Percentiles rank a stretch among this genome's conserved stretches.
phyloP scores from a whole-genome alignment of 805 yeast genomes.

The Candida cerambycidarum region DNA sequence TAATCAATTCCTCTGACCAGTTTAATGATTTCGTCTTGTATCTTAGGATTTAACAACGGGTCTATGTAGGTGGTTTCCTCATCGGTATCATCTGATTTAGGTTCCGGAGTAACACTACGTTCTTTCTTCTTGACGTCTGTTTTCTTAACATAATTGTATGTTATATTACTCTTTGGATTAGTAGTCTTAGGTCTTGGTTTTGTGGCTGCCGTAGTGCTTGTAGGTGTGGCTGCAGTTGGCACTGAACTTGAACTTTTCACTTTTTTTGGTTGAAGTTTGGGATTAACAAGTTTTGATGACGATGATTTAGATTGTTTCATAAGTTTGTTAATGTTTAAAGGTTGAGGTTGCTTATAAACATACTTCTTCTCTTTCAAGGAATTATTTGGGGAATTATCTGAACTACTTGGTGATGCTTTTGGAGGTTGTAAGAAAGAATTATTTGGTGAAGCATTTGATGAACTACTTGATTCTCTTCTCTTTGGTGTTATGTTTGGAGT shows the following conservation, averaged over 20 bases:
- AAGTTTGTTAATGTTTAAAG: conserved; percentile 33
- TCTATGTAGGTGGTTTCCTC: conserved; percentile 25
- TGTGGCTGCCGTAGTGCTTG: conserved; percentile 4
- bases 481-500: background rate
- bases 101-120: conserved; percentile 9
- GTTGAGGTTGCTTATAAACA: conserved; percentile 39
- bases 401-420: conserved; percentile 10
- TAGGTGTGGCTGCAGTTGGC: conserved; percentile 7
- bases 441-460: conserved; percentile 12
- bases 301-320: conserved; percentile 24
- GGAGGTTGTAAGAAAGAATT: conserved; percentile 12
- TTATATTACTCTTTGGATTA: conserved; percentile 24
- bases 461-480: conserved; percentile 10
- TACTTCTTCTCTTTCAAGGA: conserved; percentile 17
- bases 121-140: conserved; percentile 4
- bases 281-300: conserved; percentile 10
- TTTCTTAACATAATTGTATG: conserved; percentile 30
- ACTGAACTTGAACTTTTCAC: conserved; percentile 5
- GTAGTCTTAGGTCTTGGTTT: conserved; percentile 14
- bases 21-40: conserved; percentile 41
- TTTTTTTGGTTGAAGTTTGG: conserved; percentile 2
- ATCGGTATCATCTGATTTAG: conserved; percentile 20
- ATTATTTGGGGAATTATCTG: conserved; percentile 15
- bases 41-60: conserved; percentile 21
- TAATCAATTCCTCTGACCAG: conserved; percentile 72